phyloP scores from a whole-genome alignment of 176 grass and related monocot species.

The Coix lacrymajobi region DNA sequence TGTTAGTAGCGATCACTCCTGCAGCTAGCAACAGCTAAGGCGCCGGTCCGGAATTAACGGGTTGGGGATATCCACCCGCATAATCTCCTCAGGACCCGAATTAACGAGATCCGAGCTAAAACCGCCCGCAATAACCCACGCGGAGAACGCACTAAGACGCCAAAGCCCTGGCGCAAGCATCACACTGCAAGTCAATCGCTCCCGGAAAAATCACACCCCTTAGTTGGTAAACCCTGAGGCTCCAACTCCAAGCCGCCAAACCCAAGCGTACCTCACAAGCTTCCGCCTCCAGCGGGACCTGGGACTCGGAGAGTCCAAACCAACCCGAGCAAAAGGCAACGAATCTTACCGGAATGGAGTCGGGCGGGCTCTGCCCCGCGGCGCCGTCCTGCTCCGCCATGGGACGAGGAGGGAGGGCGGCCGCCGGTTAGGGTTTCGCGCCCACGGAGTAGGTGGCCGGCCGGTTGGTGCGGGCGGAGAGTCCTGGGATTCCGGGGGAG shows the following conservation, averaged over 20 bases:
- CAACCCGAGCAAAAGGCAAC: background rate
- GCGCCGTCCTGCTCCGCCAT: slow-evolving; percentile 38
- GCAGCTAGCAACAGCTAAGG: background rate
- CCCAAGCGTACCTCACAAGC: slow-evolving; percentile 20
- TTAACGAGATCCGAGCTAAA: background rate
- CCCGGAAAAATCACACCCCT: background rate
- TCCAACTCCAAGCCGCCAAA: background rate
- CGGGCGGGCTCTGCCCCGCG: background rate
- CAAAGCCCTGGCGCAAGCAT: background rate
- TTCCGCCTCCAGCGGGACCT: background rate
- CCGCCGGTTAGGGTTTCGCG: slow-evolving; percentile 42
- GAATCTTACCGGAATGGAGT: slow-evolving; percentile 26
- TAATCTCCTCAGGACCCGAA: no score
- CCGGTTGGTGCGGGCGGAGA: slow-evolving; percentile 14
- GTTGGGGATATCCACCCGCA: background rate
- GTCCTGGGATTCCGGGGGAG: background rate
- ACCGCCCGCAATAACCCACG: background rate
- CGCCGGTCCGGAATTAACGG: background rate
- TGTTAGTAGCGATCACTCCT: background rate
- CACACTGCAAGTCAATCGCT: background rate
- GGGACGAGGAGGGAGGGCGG: background rate
- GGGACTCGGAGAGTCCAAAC: background rate
- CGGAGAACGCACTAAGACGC: background rate
- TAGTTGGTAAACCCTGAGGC: background rate
- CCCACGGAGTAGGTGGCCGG: slow-evolving; percentile 15